Evolutionary conservation across 2,329 filamentous ascomycete species (phyloP), one percentile per base, ranked within the genome.

Genomic region (Penicillium sumatraense): DNA sequence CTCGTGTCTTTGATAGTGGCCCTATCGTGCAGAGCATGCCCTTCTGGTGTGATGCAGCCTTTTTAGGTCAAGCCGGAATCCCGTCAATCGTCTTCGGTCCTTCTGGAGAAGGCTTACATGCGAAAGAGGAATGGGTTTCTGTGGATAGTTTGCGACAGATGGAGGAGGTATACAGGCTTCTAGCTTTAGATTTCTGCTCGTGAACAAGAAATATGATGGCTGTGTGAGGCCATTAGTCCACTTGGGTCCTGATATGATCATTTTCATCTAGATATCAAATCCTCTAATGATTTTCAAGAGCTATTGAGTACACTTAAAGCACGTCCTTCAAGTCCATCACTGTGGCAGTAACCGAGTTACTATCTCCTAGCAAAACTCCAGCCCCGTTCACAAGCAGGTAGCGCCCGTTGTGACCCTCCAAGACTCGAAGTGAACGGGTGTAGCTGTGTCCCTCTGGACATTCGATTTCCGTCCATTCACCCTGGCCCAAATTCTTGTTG

Each of bases 11-110:
- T 1, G 73, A 69, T 0, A 51, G 33, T 7, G 51, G 68, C 0
- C 65, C 71, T 0, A 52, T 51, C 0, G 54, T 78, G 0, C 24
- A 50, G 2, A 72, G 70, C 6, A 72, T 63, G 1, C 62, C 73
- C 0, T 82, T 75, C 56, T 84, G 81, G 82, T 80, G 78, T 0
- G 80, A 84, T 61, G 79, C 75, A n/a, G 81, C 81, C 1, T 62
- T 83, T 11, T 58, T 84, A 1, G 69, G 72, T 1, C 70, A 76
- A 16, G 69, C 66, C 13, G 81, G 79, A 0, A 79, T 83, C 24
- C 75, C 80, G 0, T 66, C 74, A 0, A 66, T 84, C 14, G 69
- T 83, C 1, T 82, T 75, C 63, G 80, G 81, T 0, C 80, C 80
- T 0, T 66, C 63, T 8, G 81, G 80, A 0, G 73, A 76, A n/a